A percentile compares a stretch with the other conserved stretches of the same genome.
Conservation (phyloP, 352 stramenopile genomes). For the Pythium aquatile region DNA sequence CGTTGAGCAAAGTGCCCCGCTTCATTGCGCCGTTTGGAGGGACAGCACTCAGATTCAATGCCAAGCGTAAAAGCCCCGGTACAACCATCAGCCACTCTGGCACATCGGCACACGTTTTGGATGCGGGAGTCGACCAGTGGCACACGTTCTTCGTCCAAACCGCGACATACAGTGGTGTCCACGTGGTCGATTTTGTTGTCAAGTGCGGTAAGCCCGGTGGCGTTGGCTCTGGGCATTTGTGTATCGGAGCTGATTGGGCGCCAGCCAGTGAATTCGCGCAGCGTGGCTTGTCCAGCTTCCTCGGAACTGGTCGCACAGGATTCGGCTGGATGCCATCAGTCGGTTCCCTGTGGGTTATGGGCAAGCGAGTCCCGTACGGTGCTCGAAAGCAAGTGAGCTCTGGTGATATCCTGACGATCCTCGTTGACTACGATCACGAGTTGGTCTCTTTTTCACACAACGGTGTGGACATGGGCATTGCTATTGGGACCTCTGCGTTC, state of each 20-base stretch:
- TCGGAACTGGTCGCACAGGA: slow-evolving; percentile 30
- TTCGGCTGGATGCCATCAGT: slow-evolving; percentile 87
- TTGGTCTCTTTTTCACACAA: slow-evolving; percentile 74
- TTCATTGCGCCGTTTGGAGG: slow-evolving; percentile 65
- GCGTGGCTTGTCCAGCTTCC: background rate
- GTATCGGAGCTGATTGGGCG: slow-evolving; percentile 68
- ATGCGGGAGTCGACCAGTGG: slow-evolving; percentile 41
- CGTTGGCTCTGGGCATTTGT: slow-evolving; percentile 69
- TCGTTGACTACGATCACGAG: slow-evolving; percentile 77
- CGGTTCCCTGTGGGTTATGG: slow-evolving; percentile 70
- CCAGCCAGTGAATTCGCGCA: background rate
- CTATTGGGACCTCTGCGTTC: slow-evolving; percentile 41
- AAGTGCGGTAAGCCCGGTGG: slow-evolving; percentile 69
- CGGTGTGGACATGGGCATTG: slow-evolving; percentile 51
- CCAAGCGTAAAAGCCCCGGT: slow-evolving; percentile 55
- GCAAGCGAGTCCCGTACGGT: slow-evolving; percentile 53
- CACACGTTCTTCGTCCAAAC: slow-evolving; percentile 65
- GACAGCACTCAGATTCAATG: slow-evolving; percentile 58
- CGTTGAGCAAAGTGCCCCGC: slow-evolving; percentile 52
- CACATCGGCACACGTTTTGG: slow-evolving; percentile 54
- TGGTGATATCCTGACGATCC: slow-evolving; percentile 74
- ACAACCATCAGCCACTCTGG: slow-evolving; percentile 75
- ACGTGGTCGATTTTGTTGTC: slow-evolving; percentile 76
- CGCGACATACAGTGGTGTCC: slow-evolving; percentile 59
- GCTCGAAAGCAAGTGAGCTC: slow-evolving; percentile 36